A percentile compares a stretch with the other conserved stretches of the same genome.
These are phyloP conservation scores for Dimargaris cristalligena DNA, from an alignment of 192 early-diverging fungal genomes.

Conservation along the genomic window DNA sequence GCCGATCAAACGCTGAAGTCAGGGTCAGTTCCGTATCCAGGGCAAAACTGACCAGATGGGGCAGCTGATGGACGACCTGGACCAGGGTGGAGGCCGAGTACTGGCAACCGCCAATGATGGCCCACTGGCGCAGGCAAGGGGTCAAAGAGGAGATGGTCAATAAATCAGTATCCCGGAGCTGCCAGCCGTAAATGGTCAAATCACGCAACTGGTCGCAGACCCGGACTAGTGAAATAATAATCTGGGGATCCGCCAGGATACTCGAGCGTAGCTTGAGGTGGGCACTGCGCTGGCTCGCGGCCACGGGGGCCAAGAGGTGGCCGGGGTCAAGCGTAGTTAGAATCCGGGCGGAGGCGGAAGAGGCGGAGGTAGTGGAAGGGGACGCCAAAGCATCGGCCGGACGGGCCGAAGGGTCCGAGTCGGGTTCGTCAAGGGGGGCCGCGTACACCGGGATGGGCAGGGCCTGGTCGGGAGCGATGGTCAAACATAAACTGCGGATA, in stretches of 20 bases:
- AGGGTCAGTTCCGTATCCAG: neutral
- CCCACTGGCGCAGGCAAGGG: neutral
- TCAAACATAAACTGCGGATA: neutral
- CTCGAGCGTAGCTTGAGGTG: neutral
- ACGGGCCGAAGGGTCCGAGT: too few species aligned
- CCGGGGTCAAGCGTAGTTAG: slow-evolving; percentile 3
- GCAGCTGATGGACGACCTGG: neutral
- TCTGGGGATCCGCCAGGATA: neutral
- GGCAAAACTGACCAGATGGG: neutral
- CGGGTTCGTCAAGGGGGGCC: too few species aligned
- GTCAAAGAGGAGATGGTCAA: neutral
- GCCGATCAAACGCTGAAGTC: neutral
- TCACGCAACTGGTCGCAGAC: neutral
- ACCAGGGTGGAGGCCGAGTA: neutral
- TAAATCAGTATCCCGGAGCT: neutral
- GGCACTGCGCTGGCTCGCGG: neutral
- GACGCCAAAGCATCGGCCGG: too few species aligned
- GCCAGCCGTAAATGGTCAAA: neutral
- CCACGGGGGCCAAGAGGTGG: neutral
- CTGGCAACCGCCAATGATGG: neutral
- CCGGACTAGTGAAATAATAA: neutral
- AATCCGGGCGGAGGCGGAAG: too few species aligned
- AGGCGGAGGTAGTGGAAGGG: too few species aligned
- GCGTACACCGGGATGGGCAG: neutral
- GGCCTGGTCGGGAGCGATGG: neutral